Conservation (phyloP, 495 filamentous ascomycete species). For the Penicilliopsis zonata region DNA sequence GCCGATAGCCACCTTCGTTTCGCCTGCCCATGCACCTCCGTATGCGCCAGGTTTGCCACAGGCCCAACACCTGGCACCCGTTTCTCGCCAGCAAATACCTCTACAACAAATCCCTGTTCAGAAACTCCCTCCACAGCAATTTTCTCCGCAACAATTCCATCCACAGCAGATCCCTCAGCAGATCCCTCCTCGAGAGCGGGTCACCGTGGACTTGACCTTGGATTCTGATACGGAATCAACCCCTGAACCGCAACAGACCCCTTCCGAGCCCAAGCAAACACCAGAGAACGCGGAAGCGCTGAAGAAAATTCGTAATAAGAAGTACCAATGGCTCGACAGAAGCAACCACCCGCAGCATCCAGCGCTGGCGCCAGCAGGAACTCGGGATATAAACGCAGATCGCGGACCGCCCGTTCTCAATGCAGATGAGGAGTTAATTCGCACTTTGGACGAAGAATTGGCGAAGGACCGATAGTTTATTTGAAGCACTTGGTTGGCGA, state of each 20-base stretch:
- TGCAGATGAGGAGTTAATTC: slow-evolving; percentile 11
- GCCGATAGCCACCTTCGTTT: slow-evolving; percentile 4
- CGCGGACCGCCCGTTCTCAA: neutral
- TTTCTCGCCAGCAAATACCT: too few relatives aligned
- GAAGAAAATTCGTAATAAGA: slow-evolving; percentile 12
- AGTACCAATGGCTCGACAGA: slow-evolving; percentile 13
- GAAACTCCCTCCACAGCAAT: neutral
- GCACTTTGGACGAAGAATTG: slow-evolving; percentile 15
- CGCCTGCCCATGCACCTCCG: slow-evolving; percentile 10
- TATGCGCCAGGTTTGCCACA: slow-evolving; percentile 1
- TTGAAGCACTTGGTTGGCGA: too few relatives aligned
- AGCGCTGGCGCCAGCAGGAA: neutral
- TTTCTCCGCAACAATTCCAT: neutral
- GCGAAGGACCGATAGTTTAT: too few relatives aligned
- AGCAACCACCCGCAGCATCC: neutral
- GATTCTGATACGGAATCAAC: slow-evolving; percentile 4
- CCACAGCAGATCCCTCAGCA: neutral
- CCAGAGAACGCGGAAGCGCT: slow-evolving; percentile 6
- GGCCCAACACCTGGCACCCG: slow-evolving; percentile 1
- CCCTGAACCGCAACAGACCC: neutral
- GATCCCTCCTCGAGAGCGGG: neutral
- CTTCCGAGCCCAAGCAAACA: neutral
- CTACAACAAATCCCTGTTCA: slow-evolving; percentile 1
- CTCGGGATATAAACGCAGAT: neutral
- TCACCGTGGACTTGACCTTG: slow-evolving; percentile 16